Conservation (phyloP, 2,329 filamentous ascomycete species). For the Stenocarpella maydis region DNA sequence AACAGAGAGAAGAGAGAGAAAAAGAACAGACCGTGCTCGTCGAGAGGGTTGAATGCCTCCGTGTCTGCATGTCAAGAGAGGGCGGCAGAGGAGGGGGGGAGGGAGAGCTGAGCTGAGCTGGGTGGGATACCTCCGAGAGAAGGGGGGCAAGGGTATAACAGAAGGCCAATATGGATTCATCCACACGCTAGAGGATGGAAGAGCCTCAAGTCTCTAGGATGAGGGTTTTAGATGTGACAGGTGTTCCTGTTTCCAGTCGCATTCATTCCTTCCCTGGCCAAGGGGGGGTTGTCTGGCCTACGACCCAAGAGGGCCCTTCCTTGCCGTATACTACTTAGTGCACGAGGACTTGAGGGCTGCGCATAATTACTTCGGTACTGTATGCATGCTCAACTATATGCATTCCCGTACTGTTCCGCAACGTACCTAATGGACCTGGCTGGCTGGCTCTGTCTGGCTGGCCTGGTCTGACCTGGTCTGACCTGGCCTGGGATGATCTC, state of each 20-base stretch:
- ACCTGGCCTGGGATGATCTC: neutral
- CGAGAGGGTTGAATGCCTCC: too few relatives aligned
- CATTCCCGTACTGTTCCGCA: too few relatives aligned
- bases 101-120: neutral
- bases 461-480: neutral
- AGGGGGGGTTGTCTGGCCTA: neutral
- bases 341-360: neutral
- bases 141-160: neutral
- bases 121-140: neutral
- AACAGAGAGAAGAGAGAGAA: neutral
- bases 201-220: constrained; percentile 20
- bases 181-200: neutral
- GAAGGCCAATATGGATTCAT: neutral
- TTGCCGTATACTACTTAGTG: neutral
- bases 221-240: constrained; percentile 21
- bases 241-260: constrained; percentile 26
- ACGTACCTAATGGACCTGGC: too few relatives aligned
- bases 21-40: neutral
- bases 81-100: neutral
- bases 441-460: too few relatives aligned
- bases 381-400: too few relatives aligned
- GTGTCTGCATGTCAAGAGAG: too few relatives aligned
- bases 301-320: neutral
- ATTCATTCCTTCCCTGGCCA: neutral
- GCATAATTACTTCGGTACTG: neutral